Evolutionary conservation across 2,329 filamentous ascomycete genomes (phyloP), one percentile per base, ranked within the genome.

Genomic region (Macrophomina pseudophaseolina): DNA sequence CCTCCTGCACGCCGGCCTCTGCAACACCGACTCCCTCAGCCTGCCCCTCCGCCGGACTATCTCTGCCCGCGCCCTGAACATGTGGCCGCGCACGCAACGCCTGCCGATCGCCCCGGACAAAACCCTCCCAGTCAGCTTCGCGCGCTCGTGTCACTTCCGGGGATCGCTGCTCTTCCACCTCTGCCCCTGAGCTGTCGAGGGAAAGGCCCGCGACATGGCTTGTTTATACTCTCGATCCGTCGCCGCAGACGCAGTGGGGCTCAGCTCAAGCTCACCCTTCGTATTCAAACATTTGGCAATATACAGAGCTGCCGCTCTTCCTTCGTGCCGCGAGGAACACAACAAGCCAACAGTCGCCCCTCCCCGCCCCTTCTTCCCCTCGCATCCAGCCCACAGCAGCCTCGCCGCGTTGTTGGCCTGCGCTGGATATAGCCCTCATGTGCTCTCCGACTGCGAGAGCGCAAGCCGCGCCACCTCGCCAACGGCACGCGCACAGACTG

Each of bases 151-250:
- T 35, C 51, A 18, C 18, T 33, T 6, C 11, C 16, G 30, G 32
- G n/a, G 18, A n/a, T 40, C n/a, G 23, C 23, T 23, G 23, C 8
- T 12, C 14, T 14, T 16, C 58, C 42, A 18, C 11, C 8, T 30
- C 32, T 48, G 42, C 58, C 58, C 58, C 58, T 62, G 44, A 62
- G 58, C 30, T 32, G n/a, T 11, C 16, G 38, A 38, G 33, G 49
- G 32, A 11, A 32, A 44, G 14, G 9, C 3, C 12, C 11, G 12
- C 38, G 23, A 5, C 12, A 51, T 28, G 40, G 30, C 33, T 14
- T 23, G 23, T 23, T 23, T 23, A 23, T n/a, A 14, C 52, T n/a
- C n/a, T 54, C 11, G 30, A 8, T 5, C 5, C 5, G 32, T n/a
- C n/a, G n/a, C 52, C 2, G 33, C 52, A 8, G 54, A n/a, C 23